These are phyloP conservation scores for Wickerhamomyces chaumierensis DNA, from an alignment of 805 yeast species.

Conservation along the genomic window DNA sequence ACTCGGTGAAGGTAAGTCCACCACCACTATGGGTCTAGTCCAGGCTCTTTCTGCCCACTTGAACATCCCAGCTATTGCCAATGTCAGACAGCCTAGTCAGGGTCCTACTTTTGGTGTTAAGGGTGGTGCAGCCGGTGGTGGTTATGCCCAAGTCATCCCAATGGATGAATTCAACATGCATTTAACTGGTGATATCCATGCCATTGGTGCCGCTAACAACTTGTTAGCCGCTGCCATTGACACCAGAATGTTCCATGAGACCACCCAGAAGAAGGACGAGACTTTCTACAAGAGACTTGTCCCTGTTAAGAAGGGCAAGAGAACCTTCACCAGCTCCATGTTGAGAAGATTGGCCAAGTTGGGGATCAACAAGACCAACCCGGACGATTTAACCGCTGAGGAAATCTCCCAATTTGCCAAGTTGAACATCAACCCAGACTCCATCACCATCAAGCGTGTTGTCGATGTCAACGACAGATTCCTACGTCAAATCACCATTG, in stretches of 20 bases:
- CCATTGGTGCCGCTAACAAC: constrained; percentile 88
- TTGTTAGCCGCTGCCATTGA: constrained; percentile 93
- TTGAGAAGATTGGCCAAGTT: constrained; percentile 62
- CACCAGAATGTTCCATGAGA: constrained; percentile 93
- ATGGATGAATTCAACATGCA: constrained; percentile 99
- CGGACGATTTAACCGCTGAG: constrained; percentile 67
- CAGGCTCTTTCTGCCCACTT: constrained; percentile 93
- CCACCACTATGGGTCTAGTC: constrained; percentile 93
- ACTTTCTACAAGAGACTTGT: constrained; percentile 80
- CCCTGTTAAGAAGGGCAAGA: constrained; percentile 71
- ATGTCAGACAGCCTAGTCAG: constrained; percentile 96
- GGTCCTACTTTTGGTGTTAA: constrained; percentile 98
- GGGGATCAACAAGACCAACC: constrained; percentile 74
- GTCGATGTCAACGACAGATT: constrained; percentile 91
- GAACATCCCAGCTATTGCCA: constrained; percentile 75
- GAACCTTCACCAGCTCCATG: constrained; percentile 75
- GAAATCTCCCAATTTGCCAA: constrained; percentile 70
- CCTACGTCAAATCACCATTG: constrained; percentile 79
- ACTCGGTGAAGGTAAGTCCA: constrained; percentile 94
- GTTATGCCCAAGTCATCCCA: constrained; percentile 94
- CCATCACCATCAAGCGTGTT: constrained; percentile 87
- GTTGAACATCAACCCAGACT: constrained; percentile 78
- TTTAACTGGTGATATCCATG: constrained; percentile 95
- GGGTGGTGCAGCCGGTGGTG: constrained; percentile 99
- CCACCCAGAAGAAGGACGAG: constrained; percentile 61